phyloP scores from a whole-genome alignment of 495 filamentous ascomycete species.

The Xylaria acuta region DNA sequence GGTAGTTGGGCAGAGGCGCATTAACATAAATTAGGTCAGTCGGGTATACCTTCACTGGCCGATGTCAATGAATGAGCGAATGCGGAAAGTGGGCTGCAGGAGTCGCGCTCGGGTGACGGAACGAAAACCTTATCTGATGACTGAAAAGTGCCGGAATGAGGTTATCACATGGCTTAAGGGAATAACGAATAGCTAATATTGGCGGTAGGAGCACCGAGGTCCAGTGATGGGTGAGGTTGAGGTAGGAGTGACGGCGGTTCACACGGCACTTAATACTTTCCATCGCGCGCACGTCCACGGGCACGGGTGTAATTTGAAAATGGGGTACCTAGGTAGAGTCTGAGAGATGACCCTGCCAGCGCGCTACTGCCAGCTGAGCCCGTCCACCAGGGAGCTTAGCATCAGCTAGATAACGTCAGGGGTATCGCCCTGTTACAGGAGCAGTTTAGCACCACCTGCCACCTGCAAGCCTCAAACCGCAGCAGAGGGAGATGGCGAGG shows the following conservation, averaged over 20 bases:
- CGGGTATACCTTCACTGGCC: background rate
- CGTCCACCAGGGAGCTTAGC: constrained; percentile 4
- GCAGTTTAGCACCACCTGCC: constrained; percentile 15
- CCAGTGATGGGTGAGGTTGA: constrained; percentile 13
- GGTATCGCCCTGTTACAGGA: constrained; percentile 19
- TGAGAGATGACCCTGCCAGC: background rate
- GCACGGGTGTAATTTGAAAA: constrained; percentile 4
- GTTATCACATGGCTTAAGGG: constrained; percentile 3
- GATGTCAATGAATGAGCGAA: constrained; percentile 17
- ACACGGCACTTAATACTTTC: constrained; percentile 17
- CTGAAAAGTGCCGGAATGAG: background rate
- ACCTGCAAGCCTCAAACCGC: constrained; percentile 25
- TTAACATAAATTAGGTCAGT: background rate
- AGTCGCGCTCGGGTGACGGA: background rate
- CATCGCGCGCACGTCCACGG: background rate
- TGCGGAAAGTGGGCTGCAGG: constrained; percentile 25
- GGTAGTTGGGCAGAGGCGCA: background rate
- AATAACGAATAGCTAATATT: background rate
- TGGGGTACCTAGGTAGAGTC: background rate
- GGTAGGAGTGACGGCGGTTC: background rate
- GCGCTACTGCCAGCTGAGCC: constrained; percentile 17
- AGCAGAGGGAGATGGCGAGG: constrained; percentile 12
- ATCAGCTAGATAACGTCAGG: constrained; percentile 20
- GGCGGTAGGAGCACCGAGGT: constrained; percentile 1
- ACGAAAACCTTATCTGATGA: background rate